Base-by-base conservation (phyloP, 352 stramenopile species). In the Globisporangium paroecandrum region DNA sequence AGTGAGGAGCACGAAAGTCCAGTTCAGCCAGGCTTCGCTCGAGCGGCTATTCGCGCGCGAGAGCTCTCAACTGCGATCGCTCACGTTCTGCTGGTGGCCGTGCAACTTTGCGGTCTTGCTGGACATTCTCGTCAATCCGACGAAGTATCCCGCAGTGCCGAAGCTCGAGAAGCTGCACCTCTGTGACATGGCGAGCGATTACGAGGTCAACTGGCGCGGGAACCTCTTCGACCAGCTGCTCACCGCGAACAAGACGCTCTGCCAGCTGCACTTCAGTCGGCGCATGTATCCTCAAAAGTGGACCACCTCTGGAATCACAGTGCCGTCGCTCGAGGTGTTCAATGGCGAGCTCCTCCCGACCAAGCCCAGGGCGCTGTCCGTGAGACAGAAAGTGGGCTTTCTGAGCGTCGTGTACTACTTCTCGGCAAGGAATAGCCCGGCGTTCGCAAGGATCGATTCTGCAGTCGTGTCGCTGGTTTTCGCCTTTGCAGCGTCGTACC, bases 201-300 rank as follows among this genome's bases (percentile, higher is more conserved):
- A 54, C 46, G 46, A 54, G 8, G 46, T 54, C 46, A 54, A 54
- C 20, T 54, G 46, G 46, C 46, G 46, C 18, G 46, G 46, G 7
- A 5, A 54, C 46, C 46, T 54, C 46, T 54, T 54, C 6, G 46
- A 54, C 10, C 46, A 25, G 20, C 46, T 54, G 6, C 20, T 54
- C 6, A 54, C 46, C 4, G 9, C 18, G 47, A 54, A 27, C n/a
- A 54, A 54, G 47, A 54, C 47, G 47, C 47, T 54, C n/a, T 54
- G 47, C n/a, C 47, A 27, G 13, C 20, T 54, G 7, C 7, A 54
- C n/a, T 54, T 54, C n/a, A 27, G 47, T 15, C 47, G 47, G 7
- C n/a, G 47, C 47, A 10, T 27, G 47, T 54, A 54, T 54, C 47
- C 47, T 24, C 47, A 54, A 15, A 54, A 54, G 47, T 54, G 47